Percentiles rank a stretch among this genome's conserved stretches.
phyloP scores from a whole-genome alignment of 1,284 basidiomycete genomes.

The Amylostereum chailletii region DNA sequence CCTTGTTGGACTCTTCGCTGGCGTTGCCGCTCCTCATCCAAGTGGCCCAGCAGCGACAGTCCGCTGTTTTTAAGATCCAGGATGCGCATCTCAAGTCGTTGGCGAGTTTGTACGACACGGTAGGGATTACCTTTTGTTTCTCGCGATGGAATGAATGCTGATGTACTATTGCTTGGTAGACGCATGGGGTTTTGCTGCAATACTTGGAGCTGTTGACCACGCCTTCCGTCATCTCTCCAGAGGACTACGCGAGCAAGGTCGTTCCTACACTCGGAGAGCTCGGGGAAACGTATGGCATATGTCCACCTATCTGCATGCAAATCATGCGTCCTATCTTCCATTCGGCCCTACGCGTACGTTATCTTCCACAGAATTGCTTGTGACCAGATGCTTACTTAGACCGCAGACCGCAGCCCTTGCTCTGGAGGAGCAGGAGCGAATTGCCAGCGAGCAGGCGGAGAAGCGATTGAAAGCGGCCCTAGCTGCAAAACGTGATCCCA shows the following conservation, averaged over 20 bases:
- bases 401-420: slow-evolving; percentile 45
- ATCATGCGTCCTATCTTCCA: slow-evolving; percentile 81
- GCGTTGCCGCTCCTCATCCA: slow-evolving; percentile 82
- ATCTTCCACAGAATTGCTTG: slow-evolving; percentile 1
- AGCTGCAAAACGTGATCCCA: slow-evolving; percentile 68
- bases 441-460: slow-evolving; percentile 64
- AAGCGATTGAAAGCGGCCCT: slow-evolving; percentile 69
- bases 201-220: slow-evolving; percentile 68
- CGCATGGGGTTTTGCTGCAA: slow-evolving; percentile 69
- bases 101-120: slow-evolving; percentile 80
- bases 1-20: slow-evolving; percentile 63
- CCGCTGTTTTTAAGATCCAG: slow-evolving; percentile 63
- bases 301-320: slow-evolving; percentile 84
- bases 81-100: slow-evolving; percentile 78
- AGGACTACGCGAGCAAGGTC: slow-evolving; percentile 58
- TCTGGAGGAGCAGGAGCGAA: slow-evolving; percentile 55
- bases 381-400: background rate
- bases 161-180: slow-evolving; percentile 34
- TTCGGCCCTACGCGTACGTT: slow-evolving; percentile 48
- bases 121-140: slow-evolving; percentile 32
- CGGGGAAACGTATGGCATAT: slow-evolving; percentile 67
- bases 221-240: slow-evolving; percentile 44
- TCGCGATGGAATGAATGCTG: slow-evolving; percentile 20
- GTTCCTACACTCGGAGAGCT: slow-evolving; percentile 69
- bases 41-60: slow-evolving; percentile 81